These are phyloP conservation scores for Dictyostelium citrinum DNA, from an alignment of 78 protist genomes.

Conservation along the genomic window DNA sequence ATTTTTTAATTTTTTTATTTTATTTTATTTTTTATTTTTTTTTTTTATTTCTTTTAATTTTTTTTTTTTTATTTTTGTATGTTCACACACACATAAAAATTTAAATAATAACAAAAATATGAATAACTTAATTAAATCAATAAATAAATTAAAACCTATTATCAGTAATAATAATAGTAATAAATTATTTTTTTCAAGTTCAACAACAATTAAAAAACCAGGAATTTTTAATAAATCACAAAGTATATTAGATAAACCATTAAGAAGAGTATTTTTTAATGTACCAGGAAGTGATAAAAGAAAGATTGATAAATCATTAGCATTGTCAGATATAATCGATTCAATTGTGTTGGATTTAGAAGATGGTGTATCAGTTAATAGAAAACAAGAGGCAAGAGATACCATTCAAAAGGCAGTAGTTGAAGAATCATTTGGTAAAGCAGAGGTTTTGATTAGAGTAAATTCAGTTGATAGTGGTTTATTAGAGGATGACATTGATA, in stretches of 20 bases:
- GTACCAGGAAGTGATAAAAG: slow-evolving; percentile 79
- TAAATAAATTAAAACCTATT: neutral
- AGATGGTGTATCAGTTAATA: slow-evolving; percentile 80
- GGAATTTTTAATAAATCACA: neutral
- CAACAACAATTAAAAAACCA: neutral
- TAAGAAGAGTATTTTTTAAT: slow-evolving; percentile 75
- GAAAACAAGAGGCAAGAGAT: slow-evolving; percentile 75
- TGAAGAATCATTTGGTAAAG: neutral
- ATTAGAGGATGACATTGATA: slow-evolving; percentile 49
- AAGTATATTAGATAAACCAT: slow-evolving; percentile 48
- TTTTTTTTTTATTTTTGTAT: neutral
- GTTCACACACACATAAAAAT: neutral
- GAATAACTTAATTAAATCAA: neutral
- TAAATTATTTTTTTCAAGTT: neutral
- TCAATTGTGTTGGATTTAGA: slow-evolving; percentile 78
- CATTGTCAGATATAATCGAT: slow-evolving; percentile 41
- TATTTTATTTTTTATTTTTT: too few relatives aligned
- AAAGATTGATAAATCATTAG: slow-evolving; percentile 67
- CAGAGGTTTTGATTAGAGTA: slow-evolving; percentile 53
- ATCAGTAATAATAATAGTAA: neutral
- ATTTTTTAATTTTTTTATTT: too few relatives aligned
- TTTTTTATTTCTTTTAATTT: too few relatives aligned
- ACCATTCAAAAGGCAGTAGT: slow-evolving; percentile 23
- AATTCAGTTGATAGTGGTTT: slow-evolving; percentile 66
- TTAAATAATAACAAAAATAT: neutral